Conservation (phyloP, 2,329 filamentous ascomycete species). For the Fusarium sp. region DNA sequence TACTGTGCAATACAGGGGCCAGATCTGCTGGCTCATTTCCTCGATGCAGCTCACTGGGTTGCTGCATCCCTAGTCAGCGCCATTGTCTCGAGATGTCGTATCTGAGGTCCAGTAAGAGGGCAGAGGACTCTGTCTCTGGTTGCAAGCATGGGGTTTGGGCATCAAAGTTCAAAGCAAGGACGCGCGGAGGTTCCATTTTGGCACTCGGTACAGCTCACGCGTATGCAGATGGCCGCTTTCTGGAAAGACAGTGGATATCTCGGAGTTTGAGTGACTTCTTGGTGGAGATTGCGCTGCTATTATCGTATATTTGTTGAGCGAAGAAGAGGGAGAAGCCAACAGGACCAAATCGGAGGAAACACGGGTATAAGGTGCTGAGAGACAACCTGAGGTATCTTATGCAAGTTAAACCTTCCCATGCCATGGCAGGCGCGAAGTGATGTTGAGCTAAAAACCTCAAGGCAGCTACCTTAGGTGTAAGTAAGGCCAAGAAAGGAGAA, state of each 20-base stretch:
- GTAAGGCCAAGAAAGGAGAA: background rate
- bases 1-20: conserved; percentile 7
- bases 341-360: background rate
- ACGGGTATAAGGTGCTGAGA: background rate
- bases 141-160: background rate
- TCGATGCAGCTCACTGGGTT: conserved; percentile 7
- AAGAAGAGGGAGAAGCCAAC: background rate
- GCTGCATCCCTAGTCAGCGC: conserved; percentile 20
- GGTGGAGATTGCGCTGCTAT: conserved; percentile 19
- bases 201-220: background rate
- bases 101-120: background rate
- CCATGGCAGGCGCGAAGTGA: background rate
- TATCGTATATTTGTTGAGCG: conserved; percentile 11
- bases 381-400: background rate
- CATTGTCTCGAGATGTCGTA: conserved; percentile 21
- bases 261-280: conserved; percentile 5
- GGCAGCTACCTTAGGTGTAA: background rate
- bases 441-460: background rate
- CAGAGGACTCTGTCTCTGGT: background rate
- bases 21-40: background rate
- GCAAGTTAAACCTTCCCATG: background rate
- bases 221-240: conserved; percentile 25
- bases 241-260: conserved; percentile 12
- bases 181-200: conserved; percentile 8
- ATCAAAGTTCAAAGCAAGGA: conserved; percentile 1